Conservation (phyloP, 208 protist species). For the Borovskyia barvae region DNA sequence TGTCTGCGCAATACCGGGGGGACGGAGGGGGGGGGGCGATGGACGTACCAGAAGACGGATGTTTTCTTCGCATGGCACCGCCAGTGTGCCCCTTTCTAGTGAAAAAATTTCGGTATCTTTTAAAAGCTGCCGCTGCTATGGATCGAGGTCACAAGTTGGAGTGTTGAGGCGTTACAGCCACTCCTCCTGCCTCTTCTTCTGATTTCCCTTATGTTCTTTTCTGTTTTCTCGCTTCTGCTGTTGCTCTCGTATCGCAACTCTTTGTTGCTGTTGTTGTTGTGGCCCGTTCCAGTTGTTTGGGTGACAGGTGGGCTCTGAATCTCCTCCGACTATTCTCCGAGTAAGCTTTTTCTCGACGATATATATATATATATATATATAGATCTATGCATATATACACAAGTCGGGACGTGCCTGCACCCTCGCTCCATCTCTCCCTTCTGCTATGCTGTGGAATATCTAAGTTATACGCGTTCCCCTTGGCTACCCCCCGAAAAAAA, state of each 20-base stretch:
- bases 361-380: background rate
- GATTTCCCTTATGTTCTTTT: background rate
- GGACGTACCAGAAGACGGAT: too few species aligned
- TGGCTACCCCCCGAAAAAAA: too few species aligned
- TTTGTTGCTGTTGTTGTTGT: background rate
- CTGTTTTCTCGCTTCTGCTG: conserved; percentile 1
- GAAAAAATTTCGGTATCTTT: too few species aligned
- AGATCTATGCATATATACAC: background rate
- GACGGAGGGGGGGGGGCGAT: too few species aligned
- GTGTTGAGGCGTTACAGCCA: background rate
- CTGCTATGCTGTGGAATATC: background rate
- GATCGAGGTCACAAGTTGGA: background rate
- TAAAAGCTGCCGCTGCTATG: background rate
- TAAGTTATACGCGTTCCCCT: too few species aligned
- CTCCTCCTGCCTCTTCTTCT: background rate
- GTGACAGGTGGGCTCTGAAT: too few species aligned
- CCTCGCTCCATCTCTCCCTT: background rate
- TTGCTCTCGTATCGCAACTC: background rate
- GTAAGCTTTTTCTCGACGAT: too few species aligned
- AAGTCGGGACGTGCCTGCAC: background rate
- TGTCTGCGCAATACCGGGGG: too few species aligned
- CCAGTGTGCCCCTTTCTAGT: too few species aligned
- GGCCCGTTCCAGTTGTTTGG: background rate
- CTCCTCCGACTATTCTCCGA: too few species aligned
- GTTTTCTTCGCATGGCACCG: too few species aligned